Percentiles rank a stretch among this genome's conserved stretches.
Evolutionary conservation across 1,139 yeast genomes (phyloP).

Genomic region (Williopsis jadinii): DNA sequence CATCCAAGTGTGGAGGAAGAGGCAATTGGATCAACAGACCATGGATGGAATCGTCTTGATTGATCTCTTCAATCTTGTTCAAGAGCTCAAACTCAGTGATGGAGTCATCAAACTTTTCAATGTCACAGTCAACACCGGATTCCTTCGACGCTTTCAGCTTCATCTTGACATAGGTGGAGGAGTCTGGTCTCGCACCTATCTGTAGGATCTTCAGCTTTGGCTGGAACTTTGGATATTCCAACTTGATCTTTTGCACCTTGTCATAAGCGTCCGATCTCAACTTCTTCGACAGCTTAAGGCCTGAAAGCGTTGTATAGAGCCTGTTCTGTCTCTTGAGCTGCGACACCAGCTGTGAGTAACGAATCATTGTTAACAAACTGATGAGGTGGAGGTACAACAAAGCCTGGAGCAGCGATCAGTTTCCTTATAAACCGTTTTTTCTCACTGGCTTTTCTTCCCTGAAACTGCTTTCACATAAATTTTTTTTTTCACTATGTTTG

Average conservation of each 20-base stretch:
- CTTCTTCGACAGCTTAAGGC: constrained; percentile 29
- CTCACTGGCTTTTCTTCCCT: too few species aligned
- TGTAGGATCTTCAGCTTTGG: constrained; percentile 83
- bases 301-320: constrained; percentile 31
- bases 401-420: too few species aligned
- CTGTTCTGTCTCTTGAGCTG: constrained; percentile 17
- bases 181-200: constrained; percentile 86
- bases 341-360: constrained; percentile 4
- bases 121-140: constrained; percentile 68
- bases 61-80: constrained; percentile 51
- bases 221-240: constrained; percentile 47
- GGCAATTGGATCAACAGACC: constrained; percentile 93
- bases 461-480: too few species aligned
- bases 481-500: too few species aligned
- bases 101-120: constrained; percentile 57
- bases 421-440: too few species aligned
- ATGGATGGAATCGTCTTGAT: constrained; percentile 63
- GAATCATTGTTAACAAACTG: constrained; percentile 6
- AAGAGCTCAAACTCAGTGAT: constrained; percentile 54
- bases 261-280: constrained; percentile 30
- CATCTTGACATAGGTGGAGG: constrained; percentile 92
- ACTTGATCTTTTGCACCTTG: constrained; percentile 45
- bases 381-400: too few species aligned
- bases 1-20: constrained; percentile 75
- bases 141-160: constrained; percentile 87